A percentile compares a stretch with the other conserved stretches of the same genome.
These are phyloP conservation scores for Rutstroemia sp. DNA, from an alignment of 2,329 filamentous ascomycete genomes.

Conservation along the genomic window DNA sequence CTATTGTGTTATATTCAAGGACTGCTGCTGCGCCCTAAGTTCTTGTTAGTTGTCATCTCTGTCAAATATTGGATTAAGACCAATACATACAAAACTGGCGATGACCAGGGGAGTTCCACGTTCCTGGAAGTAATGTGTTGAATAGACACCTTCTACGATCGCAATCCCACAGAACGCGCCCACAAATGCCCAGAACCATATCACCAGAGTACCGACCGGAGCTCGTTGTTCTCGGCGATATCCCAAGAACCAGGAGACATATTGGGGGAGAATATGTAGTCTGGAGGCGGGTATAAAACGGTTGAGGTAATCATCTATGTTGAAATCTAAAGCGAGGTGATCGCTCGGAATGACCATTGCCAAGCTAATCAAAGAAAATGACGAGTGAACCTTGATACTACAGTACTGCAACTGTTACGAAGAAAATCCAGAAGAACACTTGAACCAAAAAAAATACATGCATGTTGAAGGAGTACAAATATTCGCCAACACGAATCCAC, in stretches of 20 bases:
- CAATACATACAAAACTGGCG: slow-evolving; percentile 55
- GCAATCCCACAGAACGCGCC: slow-evolving; percentile 56
- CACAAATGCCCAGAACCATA: slow-evolving; percentile 55
- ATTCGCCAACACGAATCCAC: background rate
- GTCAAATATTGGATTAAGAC: background rate
- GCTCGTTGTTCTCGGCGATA: slow-evolving; percentile 38
- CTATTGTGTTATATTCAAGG: slow-evolving; percentile 65
- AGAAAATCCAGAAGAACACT: background rate
- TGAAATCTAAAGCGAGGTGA: slow-evolving; percentile 37
- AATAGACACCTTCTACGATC: slow-evolving; percentile 50
- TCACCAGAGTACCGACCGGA: slow-evolving; percentile 48
- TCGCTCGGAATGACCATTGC: background rate
- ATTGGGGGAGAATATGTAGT: slow-evolving; percentile 55
- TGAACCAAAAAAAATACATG: background rate
- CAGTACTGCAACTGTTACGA: background rate
- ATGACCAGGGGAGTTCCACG: slow-evolving; percentile 54
- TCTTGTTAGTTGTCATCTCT: background rate
- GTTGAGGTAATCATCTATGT: slow-evolving; percentile 73
- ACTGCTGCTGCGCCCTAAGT: slow-evolving; percentile 59
- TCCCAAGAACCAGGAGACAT: slow-evolving; percentile 62
- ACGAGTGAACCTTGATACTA: background rate
- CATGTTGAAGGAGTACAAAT: background rate
- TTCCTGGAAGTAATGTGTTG: slow-evolving; percentile 43
- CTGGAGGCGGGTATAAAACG: slow-evolving; percentile 59
- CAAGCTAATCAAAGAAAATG: background rate